Evolutionary conservation across 2,329 filamentous ascomycete genomes (phyloP), one percentile per base, ranked within the genome.

Genomic region (Annulohypoxylon truncatum): DNA sequence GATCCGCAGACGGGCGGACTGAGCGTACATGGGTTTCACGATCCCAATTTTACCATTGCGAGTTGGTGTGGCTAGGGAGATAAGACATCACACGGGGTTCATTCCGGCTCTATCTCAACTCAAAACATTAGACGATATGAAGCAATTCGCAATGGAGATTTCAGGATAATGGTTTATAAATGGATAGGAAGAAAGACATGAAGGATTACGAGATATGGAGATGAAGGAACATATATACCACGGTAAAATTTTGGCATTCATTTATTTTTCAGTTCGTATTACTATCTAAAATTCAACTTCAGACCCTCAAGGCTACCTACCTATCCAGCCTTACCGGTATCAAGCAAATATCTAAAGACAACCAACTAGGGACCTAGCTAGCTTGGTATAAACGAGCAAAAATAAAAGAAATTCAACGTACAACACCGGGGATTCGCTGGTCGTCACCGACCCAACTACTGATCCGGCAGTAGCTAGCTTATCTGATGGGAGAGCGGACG

Each of bases 1-100:
- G 78, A 81, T 51, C 79, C 79, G 3, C 76, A 75, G 53, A 81
- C 79, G 7, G 79, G 79, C 46, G 77, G 77, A 35, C 67, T 81
- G 40, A 79, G 74, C 31, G 75, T 81, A 12, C 76, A 77, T 6
- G 79, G 77, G 3, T 81, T 78, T 53, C 70, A 79, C 51, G 77
- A 81, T 60, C 74, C 76, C n/a, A 76, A 71, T 22, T 74, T 79
- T 10, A 71, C 74, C 0, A 71, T 79, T 12, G 64, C 68, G 38
- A 73, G 77, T 33, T 79, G 77, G 76, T 66, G 60, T 51, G 61
- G 47, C 26, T 73, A 51, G 62, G n/a, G 26, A n/a, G 22, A 24
- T 20, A 15, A 42, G 5, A 18, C 22, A 67, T 50, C 13, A 40
- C 31, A 9, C 28, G 26, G 26, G 7, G 7, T 61, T 50, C 44